phyloP scores from a whole-genome alignment of 1,139 yeast genomes.

The Scheffersomyces titani region DNA sequence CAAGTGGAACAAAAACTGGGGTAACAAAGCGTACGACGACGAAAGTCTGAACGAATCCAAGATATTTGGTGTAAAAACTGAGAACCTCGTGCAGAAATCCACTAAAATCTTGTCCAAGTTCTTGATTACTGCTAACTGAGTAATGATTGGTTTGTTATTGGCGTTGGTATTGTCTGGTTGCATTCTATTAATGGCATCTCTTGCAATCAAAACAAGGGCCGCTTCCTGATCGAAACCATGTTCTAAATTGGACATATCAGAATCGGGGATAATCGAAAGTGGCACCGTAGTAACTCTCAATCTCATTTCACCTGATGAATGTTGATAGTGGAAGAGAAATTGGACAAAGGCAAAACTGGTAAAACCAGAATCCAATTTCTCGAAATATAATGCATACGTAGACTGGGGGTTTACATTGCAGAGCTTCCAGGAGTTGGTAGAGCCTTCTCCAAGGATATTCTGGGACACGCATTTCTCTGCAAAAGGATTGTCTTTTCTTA shows the following conservation, averaged over 20 bases:
- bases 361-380: constrained; percentile 41
- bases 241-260: constrained; percentile 40
- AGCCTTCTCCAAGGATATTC: constrained; percentile 47
- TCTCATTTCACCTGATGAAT: constrained; percentile 46
- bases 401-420: constrained; percentile 58
- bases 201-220: constrained; percentile 61
- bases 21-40: constrained; percentile 73
- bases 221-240: constrained; percentile 69
- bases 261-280: constrained; percentile 42
- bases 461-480: constrained; percentile 27
- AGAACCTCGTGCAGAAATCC: constrained; percentile 83
- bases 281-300: constrained; percentile 54
- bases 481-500: constrained; percentile 26
- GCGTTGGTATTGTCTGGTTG: constrained; percentile 26
- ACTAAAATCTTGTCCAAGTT: constrained; percentile 87
- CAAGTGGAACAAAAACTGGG: constrained; percentile 73
- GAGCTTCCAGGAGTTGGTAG: constrained; percentile 62
- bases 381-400: constrained; percentile 59
- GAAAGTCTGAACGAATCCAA: constrained; percentile 77
- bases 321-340: constrained; percentile 76
- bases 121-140: constrained; percentile 50
- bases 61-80: constrained; percentile 80
- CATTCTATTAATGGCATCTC: constrained; percentile 52
- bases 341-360: constrained; percentile 52
- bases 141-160: constrained; percentile 9